phyloP scores from a whole-genome alignment of 2,329 filamentous ascomycete genomes.

The Diaporthe longicolla region DNA sequence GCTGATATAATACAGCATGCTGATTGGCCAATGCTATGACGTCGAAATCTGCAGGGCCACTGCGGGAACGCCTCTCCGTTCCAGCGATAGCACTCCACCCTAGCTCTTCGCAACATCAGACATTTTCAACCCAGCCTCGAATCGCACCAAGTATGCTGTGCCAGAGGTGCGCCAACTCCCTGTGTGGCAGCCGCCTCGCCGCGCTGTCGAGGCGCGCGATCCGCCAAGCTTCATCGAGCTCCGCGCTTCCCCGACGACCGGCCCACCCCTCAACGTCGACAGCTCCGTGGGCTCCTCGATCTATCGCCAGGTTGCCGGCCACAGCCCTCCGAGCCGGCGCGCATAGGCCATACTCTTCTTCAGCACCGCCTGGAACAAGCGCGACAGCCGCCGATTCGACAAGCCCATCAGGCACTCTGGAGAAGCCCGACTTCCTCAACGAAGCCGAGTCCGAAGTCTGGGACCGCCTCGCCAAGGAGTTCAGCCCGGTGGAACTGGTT shows the following conservation, averaged over 20 bases:
- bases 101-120: neutral
- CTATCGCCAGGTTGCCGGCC: neutral
- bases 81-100: slow-evolving; percentile 12
- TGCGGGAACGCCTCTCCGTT: neutral
- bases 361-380: slow-evolving; percentile 47
- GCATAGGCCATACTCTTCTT: slow-evolving; percentile 45
- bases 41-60: slow-evolving; percentile 27
- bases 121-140: neutral
- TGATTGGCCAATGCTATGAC: slow-evolving; percentile 34
- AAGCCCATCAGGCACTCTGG: slow-evolving; percentile 44
- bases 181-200: slow-evolving; percentile 22
- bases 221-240: slow-evolving; percentile 27
- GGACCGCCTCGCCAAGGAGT: slow-evolving; percentile 64
- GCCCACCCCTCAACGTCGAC: slow-evolving; percentile 6
- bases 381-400: slow-evolving; percentile 47
- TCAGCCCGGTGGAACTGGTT: slow-evolving; percentile 66
- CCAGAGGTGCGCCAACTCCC: slow-evolving; percentile 33
- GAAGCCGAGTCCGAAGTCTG: slow-evolving; percentile 72
- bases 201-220: neutral
- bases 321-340: neutral
- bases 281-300: slow-evolving; percentile 5
- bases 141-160: slow-evolving; percentile 32
- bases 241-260: slow-evolving; percentile 1
- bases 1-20: slow-evolving; percentile 34
- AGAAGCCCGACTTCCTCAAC: slow-evolving; percentile 66